Conservation (phyloP, 2,329 filamentous ascomycete species). For the Cladosporium cucumerinum region DNA sequence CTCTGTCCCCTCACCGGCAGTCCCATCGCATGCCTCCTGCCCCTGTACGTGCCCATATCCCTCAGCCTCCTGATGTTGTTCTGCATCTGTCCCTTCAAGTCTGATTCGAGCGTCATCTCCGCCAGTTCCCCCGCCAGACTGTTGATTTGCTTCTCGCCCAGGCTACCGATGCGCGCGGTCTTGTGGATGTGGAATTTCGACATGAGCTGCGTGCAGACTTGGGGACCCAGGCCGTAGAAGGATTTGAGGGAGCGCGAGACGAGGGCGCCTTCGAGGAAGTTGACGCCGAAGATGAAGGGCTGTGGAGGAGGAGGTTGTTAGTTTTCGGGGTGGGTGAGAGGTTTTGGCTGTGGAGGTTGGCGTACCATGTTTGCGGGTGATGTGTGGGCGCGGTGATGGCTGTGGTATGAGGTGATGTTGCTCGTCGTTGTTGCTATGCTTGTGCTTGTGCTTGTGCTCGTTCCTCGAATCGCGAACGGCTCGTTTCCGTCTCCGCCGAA, state of each 20-base stretch:
- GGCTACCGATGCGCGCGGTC: slow-evolving; percentile 69
- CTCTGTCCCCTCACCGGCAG: slow-evolving; percentile 87
- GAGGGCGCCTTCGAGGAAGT: slow-evolving; percentile 78
- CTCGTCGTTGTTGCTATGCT: background rate
- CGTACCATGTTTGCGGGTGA: slow-evolving; percentile 13
- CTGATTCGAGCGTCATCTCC: slow-evolving; percentile 90
- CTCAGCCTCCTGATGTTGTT: slow-evolving; percentile 84
- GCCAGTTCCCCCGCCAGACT: slow-evolving; percentile 81
- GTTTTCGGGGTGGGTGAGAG: background rate
- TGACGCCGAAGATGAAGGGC: slow-evolving; percentile 74
- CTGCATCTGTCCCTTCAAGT: slow-evolving; percentile 70
- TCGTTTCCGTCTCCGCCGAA: background rate
- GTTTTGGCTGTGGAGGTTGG: background rate
- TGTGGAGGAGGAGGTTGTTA: background rate
- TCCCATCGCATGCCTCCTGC: slow-evolving; percentile 86
- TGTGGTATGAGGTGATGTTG: background rate
- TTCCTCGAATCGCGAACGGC: background rate
- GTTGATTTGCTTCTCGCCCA: slow-evolving; percentile 73
- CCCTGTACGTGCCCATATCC: slow-evolving; percentile 87
- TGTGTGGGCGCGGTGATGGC: background rate
- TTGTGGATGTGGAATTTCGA: slow-evolving; percentile 87
- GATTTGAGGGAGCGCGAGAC: slow-evolving; percentile 67
- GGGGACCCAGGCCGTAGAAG: slow-evolving; percentile 81
- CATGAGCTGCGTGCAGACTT: slow-evolving; percentile 70
- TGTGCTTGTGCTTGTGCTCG: background rate